These are phyloP conservation scores for Lachancea lanzarotensis DNA, from an alignment of 805 yeast species.

Conservation along the genomic window DNA sequence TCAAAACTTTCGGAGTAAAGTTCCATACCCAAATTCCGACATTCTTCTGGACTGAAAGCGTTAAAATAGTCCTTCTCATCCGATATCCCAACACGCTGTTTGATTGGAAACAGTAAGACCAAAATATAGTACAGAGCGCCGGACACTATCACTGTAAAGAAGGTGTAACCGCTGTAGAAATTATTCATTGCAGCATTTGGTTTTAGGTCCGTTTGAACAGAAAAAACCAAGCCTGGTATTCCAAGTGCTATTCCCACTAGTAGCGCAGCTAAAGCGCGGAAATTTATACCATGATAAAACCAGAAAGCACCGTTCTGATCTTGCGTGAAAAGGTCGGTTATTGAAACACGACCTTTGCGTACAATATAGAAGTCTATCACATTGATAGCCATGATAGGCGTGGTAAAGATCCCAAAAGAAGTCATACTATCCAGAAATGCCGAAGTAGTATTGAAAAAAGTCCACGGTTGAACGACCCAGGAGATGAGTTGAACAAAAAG, in stretches of 20 bases:
- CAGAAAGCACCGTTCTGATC: slow-evolving; percentile 18
- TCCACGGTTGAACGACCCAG: slow-evolving; percentile 38
- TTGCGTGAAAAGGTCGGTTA: slow-evolving; percentile 33
- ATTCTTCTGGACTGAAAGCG: slow-evolving; percentile 6
- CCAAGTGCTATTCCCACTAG: slow-evolving; percentile 17
- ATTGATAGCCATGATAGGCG: slow-evolving; percentile 34
- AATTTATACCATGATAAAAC: slow-evolving; percentile 18
- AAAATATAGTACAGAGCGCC: slow-evolving; percentile 11
- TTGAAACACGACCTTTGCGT: slow-evolving; percentile 28
- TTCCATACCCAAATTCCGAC: slow-evolving; percentile 3
- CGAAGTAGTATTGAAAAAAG: slow-evolving; percentile 34
- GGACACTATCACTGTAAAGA: slow-evolving; percentile 16
- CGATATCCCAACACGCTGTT: slow-evolving; percentile 4
- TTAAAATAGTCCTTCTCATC: slow-evolving; percentile 7
- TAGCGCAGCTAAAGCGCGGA: slow-evolving; percentile 14
- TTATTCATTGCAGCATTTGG: slow-evolving; percentile 17
- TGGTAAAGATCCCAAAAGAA: slow-evolving; percentile 34
- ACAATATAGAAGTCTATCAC: slow-evolving; percentile 35
- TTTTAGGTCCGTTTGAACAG: slow-evolving; percentile 10
- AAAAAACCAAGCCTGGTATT: slow-evolving; percentile 19
- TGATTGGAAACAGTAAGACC: slow-evolving; percentile 6
- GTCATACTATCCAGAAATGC: slow-evolving; percentile 34
- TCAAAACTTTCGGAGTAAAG: slow-evolving; percentile 4
- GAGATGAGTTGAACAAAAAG: slow-evolving; percentile 30
- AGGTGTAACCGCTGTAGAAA: slow-evolving; percentile 18